Percentiles rank a stretch among this genome's conserved stretches.
Conservation (phyloP, 1,284 basidiomycete species). For the Leccinum solheimii region DNA sequence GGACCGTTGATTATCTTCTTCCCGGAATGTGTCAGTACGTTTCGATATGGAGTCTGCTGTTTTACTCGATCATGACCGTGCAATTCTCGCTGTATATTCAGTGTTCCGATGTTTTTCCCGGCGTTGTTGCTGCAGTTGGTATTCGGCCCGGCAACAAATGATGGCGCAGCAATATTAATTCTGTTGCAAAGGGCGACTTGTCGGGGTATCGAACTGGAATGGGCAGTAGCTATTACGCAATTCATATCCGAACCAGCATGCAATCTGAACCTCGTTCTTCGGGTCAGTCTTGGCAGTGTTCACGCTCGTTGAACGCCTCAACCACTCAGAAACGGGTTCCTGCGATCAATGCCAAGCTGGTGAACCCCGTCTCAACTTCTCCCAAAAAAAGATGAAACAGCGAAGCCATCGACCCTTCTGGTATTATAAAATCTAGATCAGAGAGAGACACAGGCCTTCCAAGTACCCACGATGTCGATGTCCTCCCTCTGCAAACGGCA, state of each 20-base stretch:
- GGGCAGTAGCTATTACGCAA: neutral
- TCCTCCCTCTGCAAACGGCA: constrained; percentile 30
- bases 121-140: neutral
- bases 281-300: neutral
- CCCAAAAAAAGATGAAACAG: neutral
- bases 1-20: constrained; percentile 15
- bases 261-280: neutral
- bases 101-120: neutral
- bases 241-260: neutral
- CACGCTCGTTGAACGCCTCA: neutral
- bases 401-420: neutral
- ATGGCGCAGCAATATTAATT: neutral
- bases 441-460: neutral
- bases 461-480: constrained; percentile 14
- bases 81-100: neutral
- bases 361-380: neutral
- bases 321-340: constrained; percentile 1
- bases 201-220: neutral
- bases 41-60: neutral
- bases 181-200: neutral
- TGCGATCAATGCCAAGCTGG: neutral
- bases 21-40: neutral
- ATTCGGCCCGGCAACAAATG: neutral
- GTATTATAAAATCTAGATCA: constrained; percentile 13
- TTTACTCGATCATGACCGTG: neutral